These are phyloP conservation scores for Verticillium zaregamsianum DNA, from an alignment of 2,329 filamentous ascomycete genomes.

Conservation along the genomic window DNA sequence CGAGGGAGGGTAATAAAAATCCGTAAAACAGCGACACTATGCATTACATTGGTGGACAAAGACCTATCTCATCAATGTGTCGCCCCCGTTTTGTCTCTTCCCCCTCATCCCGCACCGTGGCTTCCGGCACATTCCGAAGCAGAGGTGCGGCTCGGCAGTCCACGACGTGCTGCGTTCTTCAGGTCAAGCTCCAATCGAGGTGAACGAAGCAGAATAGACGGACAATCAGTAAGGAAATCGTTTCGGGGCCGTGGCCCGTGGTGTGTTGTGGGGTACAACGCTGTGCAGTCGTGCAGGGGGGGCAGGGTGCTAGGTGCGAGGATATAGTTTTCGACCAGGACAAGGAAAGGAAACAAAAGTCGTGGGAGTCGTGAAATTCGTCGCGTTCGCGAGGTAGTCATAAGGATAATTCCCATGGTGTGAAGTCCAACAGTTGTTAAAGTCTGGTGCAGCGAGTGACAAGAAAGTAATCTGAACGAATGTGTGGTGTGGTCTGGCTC, in stretches of 20 bases:
- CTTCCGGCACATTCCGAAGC: background rate
- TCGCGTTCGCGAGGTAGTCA: conserved; percentile 13
- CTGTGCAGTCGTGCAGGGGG: conserved; percentile 11
- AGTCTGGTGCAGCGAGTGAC: conserved; percentile 2
- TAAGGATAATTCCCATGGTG: conserved; percentile 7
- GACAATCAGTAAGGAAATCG: conserved; percentile 4
- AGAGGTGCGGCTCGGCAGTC: background rate
- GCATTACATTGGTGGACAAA: conserved; percentile 2
- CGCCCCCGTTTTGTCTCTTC: background rate
- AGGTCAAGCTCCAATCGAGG: background rate
- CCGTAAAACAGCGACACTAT: background rate
- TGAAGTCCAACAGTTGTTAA: conserved; percentile 4
- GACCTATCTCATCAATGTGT: background rate
- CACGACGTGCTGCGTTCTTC: background rate
- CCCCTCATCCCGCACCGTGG: background rate
- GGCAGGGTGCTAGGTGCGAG: conserved; percentile 5
- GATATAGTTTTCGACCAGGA: conserved; percentile 6
- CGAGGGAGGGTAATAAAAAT: no score
- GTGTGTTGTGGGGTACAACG: conserved; percentile 3
- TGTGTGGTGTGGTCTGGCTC: background rate
- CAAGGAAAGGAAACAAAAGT: conserved; percentile 3
- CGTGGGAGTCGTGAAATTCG: conserved; percentile 15
- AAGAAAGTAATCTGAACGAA: conserved; percentile 3
- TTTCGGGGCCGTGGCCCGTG: background rate
- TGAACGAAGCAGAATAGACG: background rate